Conservation (phyloP, 1,284 basidiomycete genomes). For the Sanghuangporus weigelae region DNA sequence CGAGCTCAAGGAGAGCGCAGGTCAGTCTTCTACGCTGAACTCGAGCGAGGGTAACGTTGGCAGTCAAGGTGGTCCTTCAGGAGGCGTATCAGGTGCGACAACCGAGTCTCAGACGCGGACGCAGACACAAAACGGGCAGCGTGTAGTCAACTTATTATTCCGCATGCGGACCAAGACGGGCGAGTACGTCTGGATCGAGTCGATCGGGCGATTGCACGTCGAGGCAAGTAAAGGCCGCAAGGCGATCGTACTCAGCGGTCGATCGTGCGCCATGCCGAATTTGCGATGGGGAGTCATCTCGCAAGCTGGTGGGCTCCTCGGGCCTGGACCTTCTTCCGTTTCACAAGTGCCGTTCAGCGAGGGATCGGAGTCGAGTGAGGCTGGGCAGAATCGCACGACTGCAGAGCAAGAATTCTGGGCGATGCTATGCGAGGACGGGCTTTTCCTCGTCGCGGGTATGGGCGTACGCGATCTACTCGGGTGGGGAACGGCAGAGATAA, state of each 20-base stretch:
- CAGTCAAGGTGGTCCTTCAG: neutral
- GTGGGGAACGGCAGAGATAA: slow-evolving; percentile 63
- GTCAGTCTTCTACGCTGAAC: slow-evolving; percentile 15
- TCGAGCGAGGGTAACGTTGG: slow-evolving; percentile 15
- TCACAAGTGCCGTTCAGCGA: neutral
- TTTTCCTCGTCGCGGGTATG: slow-evolving; percentile 48
- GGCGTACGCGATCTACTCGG: slow-evolving; percentile 54
- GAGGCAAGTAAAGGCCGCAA: slow-evolving; percentile 89
- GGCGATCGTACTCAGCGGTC: slow-evolving; percentile 78
- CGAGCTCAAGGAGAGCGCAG: slow-evolving; percentile 79
- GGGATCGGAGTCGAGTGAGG: slow-evolving; percentile 9
- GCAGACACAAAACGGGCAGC: neutral
- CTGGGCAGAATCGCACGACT: neutral
- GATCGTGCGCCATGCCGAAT: slow-evolving; percentile 61
- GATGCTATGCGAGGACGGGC: slow-evolving; percentile 42
- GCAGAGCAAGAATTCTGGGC: slow-evolving; percentile 53
- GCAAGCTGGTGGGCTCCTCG: slow-evolving; percentile 40
- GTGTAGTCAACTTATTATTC: slow-evolving; percentile 72
- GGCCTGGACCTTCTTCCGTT: slow-evolving; percentile 4
- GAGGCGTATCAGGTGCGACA: slow-evolving; percentile 8
- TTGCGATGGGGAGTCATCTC: slow-evolving; percentile 57
- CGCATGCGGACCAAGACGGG: slow-evolving; percentile 63
- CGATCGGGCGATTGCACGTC: slow-evolving; percentile 77
- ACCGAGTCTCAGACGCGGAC: neutral
- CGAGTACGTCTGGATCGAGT: slow-evolving; percentile 82